phyloP scores from a whole-genome alignment of 768 basidiomycete genomes.

The Leccinum variicolor region DNA sequence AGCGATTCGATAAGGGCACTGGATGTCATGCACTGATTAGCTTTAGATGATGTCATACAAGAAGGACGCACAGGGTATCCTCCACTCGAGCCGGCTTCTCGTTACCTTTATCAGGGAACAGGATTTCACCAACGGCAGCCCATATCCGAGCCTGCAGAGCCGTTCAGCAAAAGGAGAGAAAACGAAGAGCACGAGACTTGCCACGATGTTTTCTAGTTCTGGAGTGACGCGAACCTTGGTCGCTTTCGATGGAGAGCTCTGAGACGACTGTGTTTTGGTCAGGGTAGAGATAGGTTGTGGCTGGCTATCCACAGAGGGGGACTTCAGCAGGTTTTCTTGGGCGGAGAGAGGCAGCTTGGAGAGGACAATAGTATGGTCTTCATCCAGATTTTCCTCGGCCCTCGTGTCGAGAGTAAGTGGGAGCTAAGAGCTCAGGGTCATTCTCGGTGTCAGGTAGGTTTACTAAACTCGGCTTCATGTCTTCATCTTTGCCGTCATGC shows the following conservation, averaged over 20 bases:
- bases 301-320: slow-evolving; percentile 1
- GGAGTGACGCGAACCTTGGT: slow-evolving; percentile 51
- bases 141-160: slow-evolving; percentile 60
- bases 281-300: slow-evolving; percentile 3
- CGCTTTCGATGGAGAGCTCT: slow-evolving; percentile 20
- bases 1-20: slow-evolving; percentile 62
- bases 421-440: slow-evolving; percentile 1
- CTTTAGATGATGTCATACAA: not conserved
- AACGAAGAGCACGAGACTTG: slow-evolving; percentile 30
- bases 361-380: slow-evolving; percentile 32
- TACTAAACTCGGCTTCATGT: slow-evolving; percentile 4
- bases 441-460: slow-evolving; percentile 7
- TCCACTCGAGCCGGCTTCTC: slow-evolving; percentile 49
- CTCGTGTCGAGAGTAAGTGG: slow-evolving; percentile 1
- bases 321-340: not conserved
- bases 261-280: slow-evolving; percentile 1
- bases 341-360: slow-evolving; percentile 10
- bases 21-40: slow-evolving; percentile 2
- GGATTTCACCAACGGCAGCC: slow-evolving; percentile 59
- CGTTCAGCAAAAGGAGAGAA: not conserved
- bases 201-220: slow-evolving; percentile 64
- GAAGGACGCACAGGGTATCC: slow-evolving; percentile 56
- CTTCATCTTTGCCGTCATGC: slow-evolving; percentile 1
- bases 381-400: slow-evolving; percentile 19
- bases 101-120: slow-evolving; percentile 50